Conservation (phyloP, 2,329 filamentous ascomycete genomes). For the Monosporascus sp. region DNA sequence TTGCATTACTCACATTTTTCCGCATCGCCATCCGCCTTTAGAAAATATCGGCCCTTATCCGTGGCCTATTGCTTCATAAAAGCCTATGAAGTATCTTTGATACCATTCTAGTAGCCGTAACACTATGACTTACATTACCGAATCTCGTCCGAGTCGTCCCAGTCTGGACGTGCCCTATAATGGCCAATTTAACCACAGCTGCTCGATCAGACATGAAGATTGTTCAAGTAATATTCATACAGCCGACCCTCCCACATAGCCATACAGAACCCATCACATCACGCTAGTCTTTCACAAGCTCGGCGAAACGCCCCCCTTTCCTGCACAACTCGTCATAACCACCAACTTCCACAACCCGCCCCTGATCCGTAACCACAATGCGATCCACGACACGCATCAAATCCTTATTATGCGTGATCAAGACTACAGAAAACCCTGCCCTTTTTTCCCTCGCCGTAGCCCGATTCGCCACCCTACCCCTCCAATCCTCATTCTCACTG, state of each 20-base stretch:
- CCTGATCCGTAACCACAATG: conserved; percentile 67
- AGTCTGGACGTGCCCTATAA: too few relatives aligned
- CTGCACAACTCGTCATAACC: conserved; percentile 55
- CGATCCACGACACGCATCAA: conserved; percentile 82
- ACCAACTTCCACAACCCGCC: conserved; percentile 63
- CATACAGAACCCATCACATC: conserved; percentile 8
- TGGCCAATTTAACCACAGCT: too few relatives aligned
- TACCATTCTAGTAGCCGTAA: too few relatives aligned
- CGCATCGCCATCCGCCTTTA: too few relatives aligned
- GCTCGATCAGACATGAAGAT: too few relatives aligned
- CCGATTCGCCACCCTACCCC: conserved; percentile 18
- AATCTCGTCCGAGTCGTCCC: too few relatives aligned
- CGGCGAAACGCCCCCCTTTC: conserved; percentile 40
- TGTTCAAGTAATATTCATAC: neutral
- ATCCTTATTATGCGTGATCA: conserved; percentile 75
- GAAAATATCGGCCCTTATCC: too few relatives aligned
- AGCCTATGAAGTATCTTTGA: too few relatives aligned
- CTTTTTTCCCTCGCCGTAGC: neutral
- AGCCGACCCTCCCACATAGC: neutral
- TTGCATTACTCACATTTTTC: too few relatives aligned
- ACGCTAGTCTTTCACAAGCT: conserved; percentile 27
- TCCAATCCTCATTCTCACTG: neutral
- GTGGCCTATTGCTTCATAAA: too few relatives aligned
- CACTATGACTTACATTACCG: too few relatives aligned
- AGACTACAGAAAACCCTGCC: conserved; percentile 58